phyloP scores from a whole-genome alignment of 2,329 filamentous ascomycete genomes.

The Drechslerella stenobrocha region DNA sequence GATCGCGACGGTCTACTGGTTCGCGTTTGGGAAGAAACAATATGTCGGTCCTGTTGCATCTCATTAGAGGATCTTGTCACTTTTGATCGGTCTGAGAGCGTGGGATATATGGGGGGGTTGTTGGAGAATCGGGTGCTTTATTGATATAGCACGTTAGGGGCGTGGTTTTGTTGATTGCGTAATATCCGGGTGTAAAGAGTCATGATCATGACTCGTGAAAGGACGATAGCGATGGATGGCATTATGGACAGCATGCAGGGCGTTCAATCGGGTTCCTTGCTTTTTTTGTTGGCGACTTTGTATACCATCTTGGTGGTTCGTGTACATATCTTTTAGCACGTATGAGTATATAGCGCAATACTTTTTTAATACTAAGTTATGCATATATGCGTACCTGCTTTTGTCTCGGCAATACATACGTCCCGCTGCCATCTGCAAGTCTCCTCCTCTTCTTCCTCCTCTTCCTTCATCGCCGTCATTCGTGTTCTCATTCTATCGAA shows the following conservation, averaged over 20 bases:
- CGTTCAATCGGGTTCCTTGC: not conserved
- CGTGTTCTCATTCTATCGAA: not conserved
- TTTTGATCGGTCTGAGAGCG: constrained; percentile 6
- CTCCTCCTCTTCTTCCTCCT: too few relatives aligned
- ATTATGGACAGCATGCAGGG: not conserved
- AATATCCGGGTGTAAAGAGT: too few relatives aligned
- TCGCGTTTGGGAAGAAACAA: constrained; percentile 37
- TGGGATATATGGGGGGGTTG: not conserved
- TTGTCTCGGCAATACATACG: too few relatives aligned
- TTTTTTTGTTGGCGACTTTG: not conserved
- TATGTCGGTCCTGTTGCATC: constrained; percentile 40
- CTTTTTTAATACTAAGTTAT: too few relatives aligned
- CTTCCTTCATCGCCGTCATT: not conserved
- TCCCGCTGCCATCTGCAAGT: too few relatives aligned
- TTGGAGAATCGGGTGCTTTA: not conserved
- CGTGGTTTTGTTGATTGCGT: too few relatives aligned
- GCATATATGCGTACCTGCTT: too few relatives aligned
- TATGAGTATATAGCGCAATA: too few relatives aligned
- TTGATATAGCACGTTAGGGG: too few relatives aligned
- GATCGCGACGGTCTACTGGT: constrained; percentile 44
- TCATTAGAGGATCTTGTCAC: constrained; percentile 34
- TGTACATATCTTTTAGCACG: too few relatives aligned
- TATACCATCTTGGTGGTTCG: too few relatives aligned
- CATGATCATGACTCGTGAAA: constrained; percentile 24
- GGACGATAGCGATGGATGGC: constrained; percentile 3